Evolutionary conservation across 257 asterid species (phyloP).

Genomic region (Solanum tarapatanum): DNA sequence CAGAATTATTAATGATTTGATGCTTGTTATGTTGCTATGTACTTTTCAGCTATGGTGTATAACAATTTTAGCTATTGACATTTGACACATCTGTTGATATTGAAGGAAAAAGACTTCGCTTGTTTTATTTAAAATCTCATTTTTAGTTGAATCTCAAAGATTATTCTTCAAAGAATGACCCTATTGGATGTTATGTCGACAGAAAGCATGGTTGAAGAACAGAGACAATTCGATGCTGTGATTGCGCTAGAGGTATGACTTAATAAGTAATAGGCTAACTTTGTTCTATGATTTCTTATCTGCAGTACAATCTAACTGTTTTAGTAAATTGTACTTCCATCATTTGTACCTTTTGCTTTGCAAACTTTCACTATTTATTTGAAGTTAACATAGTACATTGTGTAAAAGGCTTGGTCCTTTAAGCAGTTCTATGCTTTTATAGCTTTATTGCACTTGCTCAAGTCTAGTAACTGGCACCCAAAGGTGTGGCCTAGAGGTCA

Average conservation of each 20-base stretch:
- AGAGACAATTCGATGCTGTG: slow-evolving; percentile 74
- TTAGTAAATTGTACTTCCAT: not conserved
- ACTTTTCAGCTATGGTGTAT: not conserved
- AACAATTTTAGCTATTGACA: not conserved
- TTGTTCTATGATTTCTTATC: not conserved
- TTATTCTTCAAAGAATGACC: slow-evolving; percentile 16
- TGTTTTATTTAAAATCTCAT: not conserved
- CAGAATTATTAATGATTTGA: not conserved
- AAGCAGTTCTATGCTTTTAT: not conserved
- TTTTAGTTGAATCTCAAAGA: slow-evolving; percentile 8
- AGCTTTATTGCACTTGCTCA: not conserved
- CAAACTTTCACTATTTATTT: not conserved
- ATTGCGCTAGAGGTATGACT: slow-evolving; percentile 70
- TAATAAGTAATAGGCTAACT: not conserved
- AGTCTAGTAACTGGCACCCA: not conserved
- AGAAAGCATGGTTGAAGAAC: slow-evolving; percentile 88
- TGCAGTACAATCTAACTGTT: not conserved
- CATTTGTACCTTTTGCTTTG: not conserved
- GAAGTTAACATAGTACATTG: not conserved
- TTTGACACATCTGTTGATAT: not conserved
- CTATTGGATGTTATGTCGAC: slow-evolving; percentile 22
- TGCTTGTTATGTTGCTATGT: not conserved
- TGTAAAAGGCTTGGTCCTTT: not conserved
- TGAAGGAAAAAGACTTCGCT: not conserved
- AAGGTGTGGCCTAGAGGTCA: not conserved